These are phyloP conservation scores for Paraconiothyrium brasiliense DNA, from an alignment of 2,329 filamentous ascomycete genomes.

Conservation along the genomic window DNA sequence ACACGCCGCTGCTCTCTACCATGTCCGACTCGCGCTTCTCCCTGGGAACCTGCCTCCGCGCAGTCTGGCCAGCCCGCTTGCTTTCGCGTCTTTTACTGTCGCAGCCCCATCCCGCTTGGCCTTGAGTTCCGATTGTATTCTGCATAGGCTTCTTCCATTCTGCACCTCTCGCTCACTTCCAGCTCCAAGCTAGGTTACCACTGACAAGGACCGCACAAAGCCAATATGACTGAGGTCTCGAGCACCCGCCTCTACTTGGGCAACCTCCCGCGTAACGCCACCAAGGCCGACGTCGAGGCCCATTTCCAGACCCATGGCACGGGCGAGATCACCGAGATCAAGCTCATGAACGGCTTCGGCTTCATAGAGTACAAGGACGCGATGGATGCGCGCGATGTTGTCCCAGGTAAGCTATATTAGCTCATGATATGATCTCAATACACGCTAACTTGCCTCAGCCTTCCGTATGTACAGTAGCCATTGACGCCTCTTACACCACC, in stretches of 20 bases:
- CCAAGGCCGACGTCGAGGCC: conserved; percentile 94
- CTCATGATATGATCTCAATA: background rate
- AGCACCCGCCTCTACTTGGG: conserved; percentile 96
- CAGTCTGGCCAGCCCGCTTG: conserved; percentile 35
- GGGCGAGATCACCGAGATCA: conserved; percentile 98
- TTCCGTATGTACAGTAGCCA: conserved; percentile 62
- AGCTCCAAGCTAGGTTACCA: conserved; percentile 44
- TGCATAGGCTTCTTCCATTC: conserved; percentile 33
- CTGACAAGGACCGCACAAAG: conserved; percentile 26
- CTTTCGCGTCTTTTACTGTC: conserved; percentile 31
- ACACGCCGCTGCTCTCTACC: conserved; percentile 20
- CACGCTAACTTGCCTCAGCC: conserved; percentile 53
- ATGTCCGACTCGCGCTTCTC: conserved; percentile 21
- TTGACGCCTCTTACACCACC: conserved; percentile 13
- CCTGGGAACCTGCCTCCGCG: conserved; percentile 37
- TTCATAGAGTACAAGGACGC: conserved; percentile 99
- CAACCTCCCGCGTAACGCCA: conserved; percentile 96
- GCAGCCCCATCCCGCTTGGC: conserved; percentile 27
- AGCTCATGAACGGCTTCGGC: conserved; percentile 99
- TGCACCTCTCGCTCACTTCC: conserved; percentile 46
- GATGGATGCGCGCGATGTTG: conserved; percentile 97
- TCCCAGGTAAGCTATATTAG: conserved; percentile 77
- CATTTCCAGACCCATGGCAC: conserved; percentile 97
- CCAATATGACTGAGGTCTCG: conserved; percentile 82
- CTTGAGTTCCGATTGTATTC: conserved; percentile 33